Base-by-base conservation (phyloP, 1,284 basidiomycete genomes). In the Tilletia walkeri region DNA sequence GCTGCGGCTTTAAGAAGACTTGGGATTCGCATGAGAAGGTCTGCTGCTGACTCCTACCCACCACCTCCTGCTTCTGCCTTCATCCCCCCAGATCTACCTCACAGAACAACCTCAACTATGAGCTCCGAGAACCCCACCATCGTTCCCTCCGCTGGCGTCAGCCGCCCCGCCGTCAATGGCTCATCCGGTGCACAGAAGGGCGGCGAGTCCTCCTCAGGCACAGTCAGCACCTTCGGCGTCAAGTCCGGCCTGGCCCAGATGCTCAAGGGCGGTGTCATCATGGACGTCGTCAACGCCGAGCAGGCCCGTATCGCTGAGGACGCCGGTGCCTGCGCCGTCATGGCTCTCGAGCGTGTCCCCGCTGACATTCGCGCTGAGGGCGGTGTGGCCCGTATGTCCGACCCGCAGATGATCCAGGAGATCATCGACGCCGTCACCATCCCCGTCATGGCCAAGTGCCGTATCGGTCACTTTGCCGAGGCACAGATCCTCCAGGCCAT, bases 281-380 rank as follows among this genome's bases (percentile, higher is more conserved):
- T 85, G 84, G 84, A 84, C 72, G 84, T 85, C 68, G 87, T 93
- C 76, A 93, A 92, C 80, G 89, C 87, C 34, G 90, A 94, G 81
- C 78, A 94, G 90, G 95, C 95, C 72, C 91, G 93, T 75, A 95
- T 98, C 79, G 95, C 95, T 71, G 95, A 98, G 84, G 94, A 96
- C 83, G 95, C 95, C 10, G 95, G 96, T 72, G 95, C 95, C 14
- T 94, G 93, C 84, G 95, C 95, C 74, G 95, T 99, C 75, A 98
- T 99, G 95, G 84, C 84, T 20, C 79, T 85, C 79, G 94, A 97
- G 85, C 88, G 95, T 75, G 94, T 99, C 14, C 95, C 95, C 20
- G 95, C 95, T 45, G 94, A 98, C 84, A 99, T 99, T 59, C 79
- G 82, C 63, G 78, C 76, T 49, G 75, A 83, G 69, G 82, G 82